phyloP scores from a whole-genome alignment of 371 early-diverging fungal genomes.

The Synchytrium microbalum region DNA sequence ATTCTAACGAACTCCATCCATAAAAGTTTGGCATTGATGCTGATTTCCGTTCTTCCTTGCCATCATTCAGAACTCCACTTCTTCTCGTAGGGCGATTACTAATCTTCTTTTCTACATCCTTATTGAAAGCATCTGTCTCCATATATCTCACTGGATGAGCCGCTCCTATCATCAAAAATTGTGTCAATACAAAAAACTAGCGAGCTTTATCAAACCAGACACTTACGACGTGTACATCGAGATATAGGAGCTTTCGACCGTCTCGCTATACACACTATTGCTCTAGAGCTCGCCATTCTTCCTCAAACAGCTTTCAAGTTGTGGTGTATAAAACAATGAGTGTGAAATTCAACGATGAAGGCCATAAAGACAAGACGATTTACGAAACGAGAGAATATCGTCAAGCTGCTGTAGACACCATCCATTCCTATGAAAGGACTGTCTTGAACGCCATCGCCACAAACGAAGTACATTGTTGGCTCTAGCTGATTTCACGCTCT shows the following conservation, averaged over 20 bases:
- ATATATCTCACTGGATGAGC: neutral
- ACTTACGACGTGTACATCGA: neutral
- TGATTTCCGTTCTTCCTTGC: neutral
- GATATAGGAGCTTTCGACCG: neutral
- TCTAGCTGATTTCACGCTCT: neutral
- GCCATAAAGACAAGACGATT: neutral
- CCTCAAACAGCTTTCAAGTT: too few relatives aligned
- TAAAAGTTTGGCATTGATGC: neutral
- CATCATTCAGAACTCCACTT: neutral
- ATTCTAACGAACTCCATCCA: neutral
- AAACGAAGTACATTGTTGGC: neutral
- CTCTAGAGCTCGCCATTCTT: too few relatives aligned
- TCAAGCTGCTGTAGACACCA: neutral
- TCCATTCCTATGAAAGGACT: neutral
- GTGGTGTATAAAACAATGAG: too few relatives aligned
- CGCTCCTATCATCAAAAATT: too few relatives aligned
- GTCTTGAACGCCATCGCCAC: neutral
- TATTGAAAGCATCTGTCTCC: neutral
- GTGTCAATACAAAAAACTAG: too few relatives aligned
- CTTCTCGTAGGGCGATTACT: neutral
- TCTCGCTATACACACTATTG: neutral
- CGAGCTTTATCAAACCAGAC: too few relatives aligned
- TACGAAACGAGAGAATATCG: neutral
- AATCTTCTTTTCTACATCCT: neutral
- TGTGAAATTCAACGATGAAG: neutral